A percentile compares a stretch with the other conserved stretches of the same genome.
phyloP scores from a whole-genome alignment of 208 protist genomes.

The Leishmania lainsoni region DNA sequence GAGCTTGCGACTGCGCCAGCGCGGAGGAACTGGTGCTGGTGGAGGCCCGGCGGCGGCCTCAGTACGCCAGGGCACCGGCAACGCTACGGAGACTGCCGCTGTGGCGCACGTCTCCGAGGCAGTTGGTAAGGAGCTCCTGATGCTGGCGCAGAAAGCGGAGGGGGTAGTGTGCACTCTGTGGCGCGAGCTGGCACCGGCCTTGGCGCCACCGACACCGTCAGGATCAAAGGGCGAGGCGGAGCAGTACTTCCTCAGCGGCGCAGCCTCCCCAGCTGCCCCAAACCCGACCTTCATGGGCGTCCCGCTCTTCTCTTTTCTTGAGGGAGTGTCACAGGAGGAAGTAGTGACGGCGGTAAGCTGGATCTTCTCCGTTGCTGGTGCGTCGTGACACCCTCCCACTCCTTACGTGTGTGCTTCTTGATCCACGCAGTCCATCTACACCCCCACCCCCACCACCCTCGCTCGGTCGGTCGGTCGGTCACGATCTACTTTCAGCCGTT shows the following conservation, averaged over 20 bases:
- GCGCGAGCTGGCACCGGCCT: conserved; percentile 14
- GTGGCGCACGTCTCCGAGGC: conserved; percentile 14
- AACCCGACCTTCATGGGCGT: conserved; percentile 16
- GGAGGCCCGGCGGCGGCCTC: background rate
- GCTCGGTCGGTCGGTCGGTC: background rate
- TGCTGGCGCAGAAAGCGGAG: conserved; percentile 21
- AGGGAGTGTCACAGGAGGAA: conserved; percentile 14
- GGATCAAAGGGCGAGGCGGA: background rate
- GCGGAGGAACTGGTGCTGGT: conserved; percentile 5
- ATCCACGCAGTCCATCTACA: background rate
- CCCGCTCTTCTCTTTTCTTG: conserved; percentile 21
- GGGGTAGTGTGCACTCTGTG: conserved; percentile 23
- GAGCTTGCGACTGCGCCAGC: conserved; percentile 27
- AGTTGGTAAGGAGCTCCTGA: conserved; percentile 15
- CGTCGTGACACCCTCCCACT: background rate
- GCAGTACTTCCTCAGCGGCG: background rate
- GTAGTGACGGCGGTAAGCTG: conserved; percentile 25
- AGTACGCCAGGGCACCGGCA: background rate
- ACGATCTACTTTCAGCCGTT: too few relatives aligned
- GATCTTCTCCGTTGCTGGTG: conserved; percentile 19
- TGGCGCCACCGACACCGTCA: background rate
- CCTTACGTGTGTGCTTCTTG: background rate
- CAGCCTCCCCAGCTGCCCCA: conserved; percentile 1
- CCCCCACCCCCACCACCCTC: background rate
- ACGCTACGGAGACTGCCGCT: background rate